phyloP scores from a whole-genome alignment of 169 alveolate genomes.

The Besnoitia besnoiti region DNA sequence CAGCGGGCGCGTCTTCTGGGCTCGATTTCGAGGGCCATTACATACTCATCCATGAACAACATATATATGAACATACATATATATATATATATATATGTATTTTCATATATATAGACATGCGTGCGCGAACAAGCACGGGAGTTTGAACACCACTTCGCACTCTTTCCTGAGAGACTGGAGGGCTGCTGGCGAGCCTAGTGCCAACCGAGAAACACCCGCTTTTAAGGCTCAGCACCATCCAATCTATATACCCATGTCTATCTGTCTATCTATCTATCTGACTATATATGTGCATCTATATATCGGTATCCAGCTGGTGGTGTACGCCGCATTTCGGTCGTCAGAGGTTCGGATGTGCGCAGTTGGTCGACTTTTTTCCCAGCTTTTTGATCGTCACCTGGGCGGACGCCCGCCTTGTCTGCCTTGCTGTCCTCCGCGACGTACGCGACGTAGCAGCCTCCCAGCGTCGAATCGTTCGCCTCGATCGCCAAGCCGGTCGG shows the following conservation, averaged over 20 bases:
- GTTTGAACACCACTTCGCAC: too few species aligned
- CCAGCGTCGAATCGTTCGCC: conserved; percentile 43
- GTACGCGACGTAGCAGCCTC: conserved; percentile 57
- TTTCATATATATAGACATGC: background rate
- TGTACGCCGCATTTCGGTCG: background rate
- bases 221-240: background rate
- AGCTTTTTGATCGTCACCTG: conserved; percentile 17
- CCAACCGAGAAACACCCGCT: too few species aligned
- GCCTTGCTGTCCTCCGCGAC: conserved; percentile 65
- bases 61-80: background rate
- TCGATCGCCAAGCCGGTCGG: conserved; percentile 63
- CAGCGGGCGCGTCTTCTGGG: background rate
- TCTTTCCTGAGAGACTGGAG: too few species aligned
- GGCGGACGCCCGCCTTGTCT: conserved; percentile 38
- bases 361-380: too few species aligned
- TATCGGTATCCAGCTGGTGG: background rate
- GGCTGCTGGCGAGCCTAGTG: too few species aligned
- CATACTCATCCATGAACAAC: background rate
- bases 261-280: background rate
- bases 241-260: background rate
- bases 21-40: background rate
- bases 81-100: background rate
- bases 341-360: background rate
- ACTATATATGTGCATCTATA: background rate
- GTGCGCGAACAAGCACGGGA: background rate